These are phyloP conservation scores for Boletellus ananiceps DNA, from an alignment of 768 basidiomycete genomes.

Conservation along the genomic window DNA sequence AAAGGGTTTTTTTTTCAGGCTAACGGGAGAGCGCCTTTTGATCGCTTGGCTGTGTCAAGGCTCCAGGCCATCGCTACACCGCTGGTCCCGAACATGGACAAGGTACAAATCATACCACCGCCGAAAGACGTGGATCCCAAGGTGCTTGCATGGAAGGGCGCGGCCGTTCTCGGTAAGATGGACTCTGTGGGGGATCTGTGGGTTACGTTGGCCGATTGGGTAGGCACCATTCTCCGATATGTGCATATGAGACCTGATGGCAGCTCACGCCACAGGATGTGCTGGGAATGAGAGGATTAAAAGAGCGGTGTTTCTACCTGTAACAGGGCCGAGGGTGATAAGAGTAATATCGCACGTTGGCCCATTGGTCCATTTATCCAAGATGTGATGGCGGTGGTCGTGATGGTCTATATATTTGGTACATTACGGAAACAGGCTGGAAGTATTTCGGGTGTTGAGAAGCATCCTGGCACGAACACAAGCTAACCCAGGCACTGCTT, in stretches of 20 bases:
- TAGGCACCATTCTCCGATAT: constrained; percentile 32
- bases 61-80: constrained; percentile 82
- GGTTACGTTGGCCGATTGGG: constrained; percentile 87
- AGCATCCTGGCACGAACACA: constrained; percentile 2
- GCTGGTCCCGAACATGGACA: constrained; percentile 78
- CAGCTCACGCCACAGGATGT: constrained; percentile 47
- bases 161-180: constrained; percentile 85
- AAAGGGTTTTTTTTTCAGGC: constrained; percentile 1
- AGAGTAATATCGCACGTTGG: neutral
- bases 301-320: constrained; percentile 78
- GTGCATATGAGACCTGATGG: constrained; percentile 3
- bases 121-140: constrained; percentile 91
- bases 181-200: constrained; percentile 87
- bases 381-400: neutral
- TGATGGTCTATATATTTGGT: neutral
- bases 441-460: neutral
- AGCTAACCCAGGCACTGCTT: constrained; percentile 1
- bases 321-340: constrained; percentile 26
- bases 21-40: constrained; percentile 1
- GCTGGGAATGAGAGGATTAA: constrained; percentile 75
- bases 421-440: constrained; percentile 15
- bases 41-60: constrained; percentile 24
- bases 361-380: neutral
- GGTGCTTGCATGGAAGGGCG: constrained; percentile 93
- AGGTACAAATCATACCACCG: constrained; percentile 88